These are phyloP conservation scores for Fusarium irregulare DNA, from an alignment of 2,329 filamentous ascomycete species.

Conservation along the genomic window DNA sequence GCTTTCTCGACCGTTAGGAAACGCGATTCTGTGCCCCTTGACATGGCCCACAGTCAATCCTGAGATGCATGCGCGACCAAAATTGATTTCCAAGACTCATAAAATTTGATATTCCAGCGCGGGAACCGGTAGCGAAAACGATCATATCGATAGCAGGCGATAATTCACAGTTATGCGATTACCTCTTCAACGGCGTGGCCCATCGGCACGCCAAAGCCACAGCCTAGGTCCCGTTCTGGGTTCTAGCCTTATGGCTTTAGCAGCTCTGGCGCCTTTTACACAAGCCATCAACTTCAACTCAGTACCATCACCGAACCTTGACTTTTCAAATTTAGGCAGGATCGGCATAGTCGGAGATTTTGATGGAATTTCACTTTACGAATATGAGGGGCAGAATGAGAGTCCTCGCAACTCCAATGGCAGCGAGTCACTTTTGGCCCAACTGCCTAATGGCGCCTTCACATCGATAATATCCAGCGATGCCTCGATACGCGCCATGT, in stretches of 20 bases:
- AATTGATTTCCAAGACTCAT: slow-evolving; percentile 28
- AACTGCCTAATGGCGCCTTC: slow-evolving; percentile 87
- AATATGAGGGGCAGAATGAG: slow-evolving; percentile 84
- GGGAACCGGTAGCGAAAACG: slow-evolving; percentile 14
- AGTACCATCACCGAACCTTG: slow-evolving; percentile 77
- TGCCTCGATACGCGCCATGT: slow-evolving; percentile 89
- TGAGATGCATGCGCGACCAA: slow-evolving; percentile 47
- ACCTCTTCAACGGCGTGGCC: slow-evolving; percentile 56
- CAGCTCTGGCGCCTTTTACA: slow-evolving; percentile 57
- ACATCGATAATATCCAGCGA: slow-evolving; percentile 80
- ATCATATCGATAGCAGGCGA: slow-evolving; percentile 28
- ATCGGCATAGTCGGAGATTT: slow-evolving; percentile 92
- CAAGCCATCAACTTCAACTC: slow-evolving; percentile 69
- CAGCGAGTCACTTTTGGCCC: slow-evolving; percentile 81
- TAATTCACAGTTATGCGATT: slow-evolving; percentile 60
- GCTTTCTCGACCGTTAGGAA: slow-evolving; percentile 20
- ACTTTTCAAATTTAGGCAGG: slow-evolving; percentile 81
- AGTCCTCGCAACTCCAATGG: slow-evolving; percentile 76
- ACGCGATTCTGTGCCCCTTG: slow-evolving; percentile 41
- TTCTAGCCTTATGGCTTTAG: slow-evolving; percentile 54
- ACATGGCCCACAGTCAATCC: slow-evolving; percentile 44
- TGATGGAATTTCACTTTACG: slow-evolving; percentile 88
- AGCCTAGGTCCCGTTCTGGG: slow-evolving; percentile 41
- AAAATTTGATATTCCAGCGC: slow-evolving; percentile 19
- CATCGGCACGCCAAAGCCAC: slow-evolving; percentile 53